Conservation (phyloP, 2,329 filamentous ascomycete species). For the Simplicillium aogashimaense region DNA sequence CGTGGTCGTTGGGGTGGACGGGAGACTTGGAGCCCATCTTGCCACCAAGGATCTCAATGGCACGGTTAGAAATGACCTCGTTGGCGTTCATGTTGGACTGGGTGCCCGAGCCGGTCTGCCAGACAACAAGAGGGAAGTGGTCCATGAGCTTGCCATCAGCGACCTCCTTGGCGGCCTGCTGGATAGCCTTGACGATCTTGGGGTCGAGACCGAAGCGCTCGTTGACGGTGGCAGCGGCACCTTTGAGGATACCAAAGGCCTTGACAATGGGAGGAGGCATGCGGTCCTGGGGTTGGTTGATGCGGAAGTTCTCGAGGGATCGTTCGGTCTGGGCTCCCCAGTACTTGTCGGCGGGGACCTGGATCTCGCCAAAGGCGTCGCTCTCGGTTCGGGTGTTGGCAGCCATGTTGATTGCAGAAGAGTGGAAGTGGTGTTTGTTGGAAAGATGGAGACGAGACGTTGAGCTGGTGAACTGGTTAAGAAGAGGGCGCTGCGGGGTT, state of each 20-base stretch:
- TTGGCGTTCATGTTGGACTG: conserved; percentile 99
- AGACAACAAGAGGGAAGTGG: conserved; percentile 97
- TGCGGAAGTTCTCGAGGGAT: conserved; percentile 94
- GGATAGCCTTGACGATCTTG: conserved; percentile 83
- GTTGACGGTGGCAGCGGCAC: conserved; percentile 90
- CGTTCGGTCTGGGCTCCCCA: conserved; percentile 98
- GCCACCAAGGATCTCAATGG: conserved; percentile 94
- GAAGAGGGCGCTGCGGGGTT: too few relatives aligned
- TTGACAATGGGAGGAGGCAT: conserved; percentile 90
- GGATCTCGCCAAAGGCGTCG: conserved; percentile 95
- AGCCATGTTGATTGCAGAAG: conserved; percentile 30
- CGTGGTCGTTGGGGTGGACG: conserved; percentile 98
- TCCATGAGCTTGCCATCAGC: conserved; percentile 88
- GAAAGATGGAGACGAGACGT: too few relatives aligned
- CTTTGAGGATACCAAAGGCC: conserved; percentile 96
- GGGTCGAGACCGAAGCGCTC: conserved; percentile 88
- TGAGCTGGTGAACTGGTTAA: too few relatives aligned
- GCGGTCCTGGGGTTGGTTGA: conserved; percentile 98
- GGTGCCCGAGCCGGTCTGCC: conserved; percentile 97
- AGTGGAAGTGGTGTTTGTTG: conserved; percentile 6
- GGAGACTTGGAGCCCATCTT: conserved; percentile 95
- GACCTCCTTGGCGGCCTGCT: conserved; percentile 89
- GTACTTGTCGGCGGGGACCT: conserved; percentile 88
- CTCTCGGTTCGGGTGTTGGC: conserved; percentile 69
- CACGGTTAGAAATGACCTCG: conserved; percentile 98